Base-by-base conservation (phyloP, 306 rosid genomes). In the Urtica urens region DNA sequence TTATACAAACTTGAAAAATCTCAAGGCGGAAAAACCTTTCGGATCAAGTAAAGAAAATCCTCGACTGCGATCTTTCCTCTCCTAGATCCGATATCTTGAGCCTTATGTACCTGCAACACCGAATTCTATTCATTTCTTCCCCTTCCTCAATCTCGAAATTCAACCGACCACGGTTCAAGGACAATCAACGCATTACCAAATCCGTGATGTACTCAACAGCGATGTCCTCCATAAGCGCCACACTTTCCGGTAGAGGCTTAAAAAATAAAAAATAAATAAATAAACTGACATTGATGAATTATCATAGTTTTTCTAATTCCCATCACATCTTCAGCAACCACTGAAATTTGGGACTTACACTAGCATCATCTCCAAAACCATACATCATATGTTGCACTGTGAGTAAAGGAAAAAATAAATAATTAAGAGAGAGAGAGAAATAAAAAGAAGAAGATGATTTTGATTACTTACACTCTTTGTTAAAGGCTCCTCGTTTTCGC, bases 361-460 rank as follows among this genome's bases (percentile, higher is more conserved):
- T 88, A 8, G 83, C 75, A 59, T 81, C 93, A 61, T 84, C 97
- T 62, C 97, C 97, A 23, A 84, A 84, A 19, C 97, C 97, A 66
- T 81, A 88, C 95, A 88, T 88, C 95, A 88, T 84, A 58, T 88
- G 97, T 77, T 88, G 90, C 82, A 88, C 95, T 88, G 26, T 5
- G 40, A 9, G 2, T 10, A 31, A 31, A 31, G 37, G 54, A 17
- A 51, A 52, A 4, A 37, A 27, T 37, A 9, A 58, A 24, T 14
- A 37, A 52, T 5, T n/a, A n/a, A n/a, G n/a, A n/a, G n/a, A n/a
- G n/a, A n/a, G n/a, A n/a, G n/a, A n/a, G n/a, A n/a, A n/a, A n/a
- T n/a, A n/a, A n/a, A n/a, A n/a, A n/a, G n/a, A n/a, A 43, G 31
- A 22, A 49, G 9, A 25, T 64, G 14, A 18, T 51, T 27, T 20